Evolutionary conservation across 2,329 filamentous ascomycete genomes (phyloP).

Genomic region (Colletotrichum orbiculare): DNA sequence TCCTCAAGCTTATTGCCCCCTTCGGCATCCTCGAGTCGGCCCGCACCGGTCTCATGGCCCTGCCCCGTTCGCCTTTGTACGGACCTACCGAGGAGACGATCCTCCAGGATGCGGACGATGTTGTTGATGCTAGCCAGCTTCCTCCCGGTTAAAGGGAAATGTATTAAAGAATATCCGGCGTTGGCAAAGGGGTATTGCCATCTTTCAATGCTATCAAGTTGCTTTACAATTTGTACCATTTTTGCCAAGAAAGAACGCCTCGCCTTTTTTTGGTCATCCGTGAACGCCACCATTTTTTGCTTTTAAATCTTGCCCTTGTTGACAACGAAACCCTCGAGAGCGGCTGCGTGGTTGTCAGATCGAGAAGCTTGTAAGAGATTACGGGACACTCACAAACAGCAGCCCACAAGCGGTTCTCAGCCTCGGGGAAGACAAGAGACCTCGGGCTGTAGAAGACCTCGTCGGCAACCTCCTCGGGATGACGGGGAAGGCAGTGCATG

Average conservation of each 20-base stretch:
- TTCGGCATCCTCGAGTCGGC: constrained; percentile 98
- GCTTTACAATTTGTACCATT: constrained; percentile 36
- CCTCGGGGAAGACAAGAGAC: constrained; percentile 92
- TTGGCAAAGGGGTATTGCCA: constrained; percentile 37
- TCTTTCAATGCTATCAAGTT: constrained; percentile 37
- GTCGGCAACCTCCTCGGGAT: constrained; percentile 92
- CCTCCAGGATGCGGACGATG: constrained; percentile 89
- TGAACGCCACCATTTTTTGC: constrained; percentile 21
- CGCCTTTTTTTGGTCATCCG: constrained; percentile 19
- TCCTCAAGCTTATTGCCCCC: constrained; percentile 93
- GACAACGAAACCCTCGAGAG: constrained; percentile 90
- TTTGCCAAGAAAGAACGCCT: constrained; percentile 29
- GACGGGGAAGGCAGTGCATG: constrained; percentile 96
- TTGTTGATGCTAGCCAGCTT: constrained; percentile 93
- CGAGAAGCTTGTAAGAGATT: not conserved
- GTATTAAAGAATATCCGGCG: constrained; percentile 36
- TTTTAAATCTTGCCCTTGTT: constrained; percentile 83
- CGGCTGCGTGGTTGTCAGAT: constrained; percentile 59
- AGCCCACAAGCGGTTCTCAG: constrained; percentile 93
- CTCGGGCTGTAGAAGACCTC: constrained; percentile 91
- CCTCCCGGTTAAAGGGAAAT: constrained; percentile 78
- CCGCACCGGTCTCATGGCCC: constrained; percentile 94
- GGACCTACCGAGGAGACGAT: constrained; percentile 76
- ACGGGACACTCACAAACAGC: constrained; percentile 72
- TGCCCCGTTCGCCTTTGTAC: constrained; percentile 90